Percentiles rank a stretch among this genome's conserved stretches.
phyloP scores from a whole-genome alignment of 2,329 filamentous ascomycete species.

The Penicillium sp. region DNA sequence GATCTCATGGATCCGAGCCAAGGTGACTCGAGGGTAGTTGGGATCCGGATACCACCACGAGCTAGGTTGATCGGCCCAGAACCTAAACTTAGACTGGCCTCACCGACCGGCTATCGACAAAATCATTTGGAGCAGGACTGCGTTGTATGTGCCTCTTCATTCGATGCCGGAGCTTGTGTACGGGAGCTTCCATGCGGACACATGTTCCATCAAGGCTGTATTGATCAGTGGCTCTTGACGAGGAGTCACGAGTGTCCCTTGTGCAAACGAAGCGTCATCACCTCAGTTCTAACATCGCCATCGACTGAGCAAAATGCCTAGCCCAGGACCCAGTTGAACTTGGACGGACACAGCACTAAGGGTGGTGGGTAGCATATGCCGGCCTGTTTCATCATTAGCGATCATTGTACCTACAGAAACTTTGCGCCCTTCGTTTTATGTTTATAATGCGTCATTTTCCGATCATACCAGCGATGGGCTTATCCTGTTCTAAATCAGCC shows the following conservation, averaged over 20 bases:
- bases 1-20: neutral
- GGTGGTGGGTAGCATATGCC: too few species aligned
- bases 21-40: neutral
- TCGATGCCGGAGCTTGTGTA: slow-evolving; percentile 64
- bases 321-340: neutral
- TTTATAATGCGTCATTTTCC: too few species aligned
- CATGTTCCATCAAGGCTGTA: slow-evolving; percentile 88
- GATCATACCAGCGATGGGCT: too few species aligned
- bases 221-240: slow-evolving; percentile 72
- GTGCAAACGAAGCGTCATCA: slow-evolving; percentile 79
- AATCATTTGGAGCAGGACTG: slow-evolving; percentile 70
- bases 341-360: too few species aligned
- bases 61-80: slow-evolving; percentile 8
- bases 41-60: slow-evolving; percentile 9
- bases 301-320: slow-evolving; percentile 49
- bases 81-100: neutral
- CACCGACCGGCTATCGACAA: slow-evolving; percentile 18
- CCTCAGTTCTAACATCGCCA: slow-evolving; percentile 57
- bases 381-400: too few species aligned
- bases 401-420: too few species aligned
- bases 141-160: slow-evolving; percentile 84
- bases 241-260: slow-evolving; percentile 84
- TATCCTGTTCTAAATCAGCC: too few species aligned
- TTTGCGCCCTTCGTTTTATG: too few species aligned
- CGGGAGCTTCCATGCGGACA: slow-evolving; percentile 84